A percentile compares a stretch with the other conserved stretches of the same genome.
Conservation (phyloP, 257 asterid species). For the Plectranthus barbatus region DNA sequence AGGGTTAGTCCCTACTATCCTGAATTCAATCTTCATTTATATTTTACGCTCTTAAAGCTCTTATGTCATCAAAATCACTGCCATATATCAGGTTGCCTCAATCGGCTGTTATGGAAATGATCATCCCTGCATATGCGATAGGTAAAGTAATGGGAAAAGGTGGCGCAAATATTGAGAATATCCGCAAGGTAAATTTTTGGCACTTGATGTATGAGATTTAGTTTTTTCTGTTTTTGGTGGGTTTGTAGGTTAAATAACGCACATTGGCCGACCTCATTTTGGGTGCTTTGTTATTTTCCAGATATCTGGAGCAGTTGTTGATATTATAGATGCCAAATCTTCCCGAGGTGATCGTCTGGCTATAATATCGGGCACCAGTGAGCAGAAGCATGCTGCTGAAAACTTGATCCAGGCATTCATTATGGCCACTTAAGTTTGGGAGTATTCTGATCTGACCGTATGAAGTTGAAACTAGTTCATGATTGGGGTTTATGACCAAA, state of each 20-base stretch:
- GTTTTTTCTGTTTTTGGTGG: not conserved
- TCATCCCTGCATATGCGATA: slow-evolving; percentile 76
- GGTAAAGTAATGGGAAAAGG: slow-evolving; percentile 88
- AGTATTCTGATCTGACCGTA: slow-evolving; percentile 13
- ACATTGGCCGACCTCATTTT: slow-evolving; percentile 1
- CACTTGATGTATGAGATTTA: not conserved
- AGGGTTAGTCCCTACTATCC: slow-evolving; percentile 40
- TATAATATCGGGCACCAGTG: slow-evolving; percentile 74
- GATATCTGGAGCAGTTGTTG: slow-evolving; percentile 92
- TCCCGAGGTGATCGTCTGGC: slow-evolving; percentile 91
- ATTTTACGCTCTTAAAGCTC: not conserved
- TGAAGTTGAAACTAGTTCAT: slow-evolving; percentile 24
- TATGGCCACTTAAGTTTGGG: slow-evolving; percentile 61
- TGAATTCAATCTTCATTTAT: slow-evolving; percentile 6
- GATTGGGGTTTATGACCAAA: slow-evolving; percentile 13
- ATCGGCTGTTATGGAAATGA: slow-evolving; percentile 71
- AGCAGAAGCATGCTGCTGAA: slow-evolving; percentile 90
- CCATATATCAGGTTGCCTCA: slow-evolving; percentile 58
- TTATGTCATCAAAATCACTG: slow-evolving; percentile 6
- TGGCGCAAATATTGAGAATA: slow-evolving; percentile 84
- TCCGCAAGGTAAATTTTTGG: slow-evolving; percentile 59
- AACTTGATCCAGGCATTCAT: slow-evolving; percentile 92
- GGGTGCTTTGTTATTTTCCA: slow-evolving; percentile 39
- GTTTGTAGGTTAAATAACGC: not conserved
- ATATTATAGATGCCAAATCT: slow-evolving; percentile 67